A percentile compares a stretch with the other conserved stretches of the same genome.
Conservation (phyloP, 2,329 filamentous ascomycete genomes). For the Stagonosporopsis rhizophila region DNA sequence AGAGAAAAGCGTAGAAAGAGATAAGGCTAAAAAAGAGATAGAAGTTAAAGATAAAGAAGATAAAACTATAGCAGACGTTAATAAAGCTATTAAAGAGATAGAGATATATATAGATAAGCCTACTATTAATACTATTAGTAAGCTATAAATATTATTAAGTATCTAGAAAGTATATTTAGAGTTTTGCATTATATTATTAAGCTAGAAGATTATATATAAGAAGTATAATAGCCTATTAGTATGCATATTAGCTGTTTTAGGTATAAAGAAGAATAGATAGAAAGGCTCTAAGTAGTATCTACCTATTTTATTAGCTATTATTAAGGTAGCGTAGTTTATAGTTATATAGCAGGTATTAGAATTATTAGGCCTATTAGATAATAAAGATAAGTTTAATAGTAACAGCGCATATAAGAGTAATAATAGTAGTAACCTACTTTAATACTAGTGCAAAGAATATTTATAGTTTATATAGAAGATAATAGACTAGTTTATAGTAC, state of each 20-base stretch:
- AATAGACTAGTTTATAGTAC: conserved; percentile 19
- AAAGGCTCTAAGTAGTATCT: conserved; percentile 22
- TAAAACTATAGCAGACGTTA: no score
- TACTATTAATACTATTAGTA: no score
- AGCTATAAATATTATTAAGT: background rate
- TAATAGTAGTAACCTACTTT: background rate
- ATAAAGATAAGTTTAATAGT: conserved; percentile 8
- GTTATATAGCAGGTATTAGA: conserved; percentile 25
- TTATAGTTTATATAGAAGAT: conserved; percentile 16
- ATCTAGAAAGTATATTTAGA: conserved; percentile 21
- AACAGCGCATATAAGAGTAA: conserved; percentile 13
- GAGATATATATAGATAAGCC: no score
- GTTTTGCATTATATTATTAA: conserved; percentile 28
- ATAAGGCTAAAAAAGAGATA: background rate
- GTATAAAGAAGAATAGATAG: conserved; percentile 21
- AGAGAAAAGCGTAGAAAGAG: background rate
- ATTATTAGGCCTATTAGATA: conserved; percentile 1
- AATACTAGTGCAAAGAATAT: conserved; percentile 10
- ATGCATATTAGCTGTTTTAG: conserved; percentile 26
- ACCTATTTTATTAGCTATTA: conserved; percentile 24
- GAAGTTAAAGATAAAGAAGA: background rate
- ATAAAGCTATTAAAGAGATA: no score
- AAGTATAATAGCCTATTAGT: conserved; percentile 27
- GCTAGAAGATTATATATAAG: conserved; percentile 17
- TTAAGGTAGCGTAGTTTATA: conserved; percentile 28